Conservation (phyloP, 345 rosid genomes). For the Camelina neglecta region DNA sequence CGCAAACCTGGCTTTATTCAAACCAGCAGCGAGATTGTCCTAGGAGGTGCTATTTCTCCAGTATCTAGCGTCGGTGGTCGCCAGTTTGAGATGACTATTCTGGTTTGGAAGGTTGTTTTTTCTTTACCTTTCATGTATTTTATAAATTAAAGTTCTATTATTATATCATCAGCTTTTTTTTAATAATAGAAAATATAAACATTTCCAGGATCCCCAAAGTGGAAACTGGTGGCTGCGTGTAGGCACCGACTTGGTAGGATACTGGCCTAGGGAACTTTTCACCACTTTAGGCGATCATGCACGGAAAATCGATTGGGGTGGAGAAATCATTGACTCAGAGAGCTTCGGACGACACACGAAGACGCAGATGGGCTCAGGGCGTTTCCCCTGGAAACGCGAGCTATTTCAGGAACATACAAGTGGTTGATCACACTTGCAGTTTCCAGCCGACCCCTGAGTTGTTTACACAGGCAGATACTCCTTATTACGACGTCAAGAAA, state of each 20-base stretch:
- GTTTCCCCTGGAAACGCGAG: background rate
- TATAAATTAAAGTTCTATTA: background rate
- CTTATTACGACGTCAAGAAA: background rate
- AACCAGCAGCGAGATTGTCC: too few species aligned
- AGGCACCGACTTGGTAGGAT: background rate
- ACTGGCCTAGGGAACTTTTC: background rate
- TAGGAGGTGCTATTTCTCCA: background rate
- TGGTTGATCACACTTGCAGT: background rate
- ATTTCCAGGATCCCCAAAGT: background rate
- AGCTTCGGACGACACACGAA: background rate
- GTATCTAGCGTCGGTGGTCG: background rate
- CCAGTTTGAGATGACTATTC: background rate
- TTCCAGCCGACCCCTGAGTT: background rate
- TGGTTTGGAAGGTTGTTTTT: constrained; percentile 1
- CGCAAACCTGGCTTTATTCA: too few species aligned
- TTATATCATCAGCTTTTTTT: background rate
- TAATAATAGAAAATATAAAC: background rate
- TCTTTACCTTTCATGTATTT: background rate
- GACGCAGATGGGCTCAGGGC: background rate
- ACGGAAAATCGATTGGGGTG: background rate
- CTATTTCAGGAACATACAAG: background rate
- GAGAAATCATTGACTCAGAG: background rate
- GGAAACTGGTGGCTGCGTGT: background rate
- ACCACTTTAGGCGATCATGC: background rate
- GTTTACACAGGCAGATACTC: background rate